Evolutionary conservation across 1,139 yeast genomes (phyloP), one percentile per base, ranked within the genome.

Genomic region (Debaryomycetaceae sp.): DNA sequence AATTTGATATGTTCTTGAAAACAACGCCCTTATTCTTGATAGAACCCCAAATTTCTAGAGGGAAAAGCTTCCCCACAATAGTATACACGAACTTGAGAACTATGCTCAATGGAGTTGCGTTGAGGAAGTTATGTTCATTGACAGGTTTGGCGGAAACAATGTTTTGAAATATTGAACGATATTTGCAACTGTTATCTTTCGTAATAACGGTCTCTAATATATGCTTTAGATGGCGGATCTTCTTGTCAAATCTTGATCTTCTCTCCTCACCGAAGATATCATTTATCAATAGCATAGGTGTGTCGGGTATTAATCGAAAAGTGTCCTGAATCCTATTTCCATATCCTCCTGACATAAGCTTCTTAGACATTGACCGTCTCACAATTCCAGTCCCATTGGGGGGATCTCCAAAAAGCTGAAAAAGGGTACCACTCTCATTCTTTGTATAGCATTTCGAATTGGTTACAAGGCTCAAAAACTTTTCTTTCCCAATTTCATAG

Each of bases 1-100:
- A 66, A 5, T 49, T 44, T 0, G 76, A 64, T 0, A 86, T 53
- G 14, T 63, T 60, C 2, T 57, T 51, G 37, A 70, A 58, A 0
- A 87, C 54, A 0, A 59, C 48, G 0, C 69, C 46, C 56, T 77
- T 76, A 55, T 87, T 88, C 6, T 53, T 48, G 2, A 49, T 49
- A 1, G 79, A 60, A 0, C 96, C 96, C 69, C 85, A 78, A 2
- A 78, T 52, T 7, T 66, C 70, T 2, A 58, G 37, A 0, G 93
- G 89, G 31, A 86, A 63, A 0, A 84, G 47, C 43, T 70, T 74
- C 6, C 75, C 77, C 4, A 78, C 45, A 0, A 80, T 47, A 0
- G 68, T 55, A 2, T 74, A 52, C 1, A 78, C 56, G 49, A 80
- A 76, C 39, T 56, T 61, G 0, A 72, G 52, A 0, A 84, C 80